Conservation (phyloP, 2,329 filamentous ascomycete species). For the Mycosphaerella arachidis region DNA sequence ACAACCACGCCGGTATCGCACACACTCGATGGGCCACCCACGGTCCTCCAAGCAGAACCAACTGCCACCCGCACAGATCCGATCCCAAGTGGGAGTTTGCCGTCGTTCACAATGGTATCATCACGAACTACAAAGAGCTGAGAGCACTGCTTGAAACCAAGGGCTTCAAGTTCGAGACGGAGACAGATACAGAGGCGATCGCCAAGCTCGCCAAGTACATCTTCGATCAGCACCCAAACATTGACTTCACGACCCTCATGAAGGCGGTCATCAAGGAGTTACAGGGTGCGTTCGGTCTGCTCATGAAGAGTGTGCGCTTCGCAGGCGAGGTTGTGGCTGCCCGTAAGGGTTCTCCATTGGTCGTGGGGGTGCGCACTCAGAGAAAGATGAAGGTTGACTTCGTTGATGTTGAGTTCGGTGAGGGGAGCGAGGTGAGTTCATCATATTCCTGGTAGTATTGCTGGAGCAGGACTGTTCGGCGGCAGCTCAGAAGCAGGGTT, state of each 20-base stretch:
- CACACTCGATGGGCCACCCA: slow-evolving; percentile 99
- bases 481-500: neutral
- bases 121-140: slow-evolving; percentile 99
- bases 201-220: slow-evolving; percentile 98
- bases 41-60: slow-evolving; percentile 84
- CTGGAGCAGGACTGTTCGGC: neutral
- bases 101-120: slow-evolving; percentile 99
- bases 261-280: slow-evolving; percentile 99
- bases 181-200: slow-evolving; percentile 99
- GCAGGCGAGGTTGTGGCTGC: slow-evolving; percentile 96
- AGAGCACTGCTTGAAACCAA: slow-evolving; percentile 89
- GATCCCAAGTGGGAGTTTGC: slow-evolving; percentile 94
- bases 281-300: slow-evolving; percentile 91
- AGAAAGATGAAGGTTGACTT: slow-evolving; percentile 99
- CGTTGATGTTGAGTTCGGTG: slow-evolving; percentile 95
- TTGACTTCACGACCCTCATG: slow-evolving; percentile 92
- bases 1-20: slow-evolving; percentile 96
- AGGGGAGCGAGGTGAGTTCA: slow-evolving; percentile 60
- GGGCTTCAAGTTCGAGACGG: slow-evolving; percentile 98
- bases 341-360: slow-evolving; percentile 95
- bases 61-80: slow-evolving; percentile 98
- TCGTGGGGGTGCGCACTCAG: slow-evolving; percentile 93
- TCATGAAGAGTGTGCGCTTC: slow-evolving; percentile 98
- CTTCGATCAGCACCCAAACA: slow-evolving; percentile 86
- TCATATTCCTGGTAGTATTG: neutral